Evolutionary conservation across 352 stramenopile genomes (phyloP), one percentile per base, ranked within the genome.

Genomic region (Chrysophaeum taylorii): DNA sequence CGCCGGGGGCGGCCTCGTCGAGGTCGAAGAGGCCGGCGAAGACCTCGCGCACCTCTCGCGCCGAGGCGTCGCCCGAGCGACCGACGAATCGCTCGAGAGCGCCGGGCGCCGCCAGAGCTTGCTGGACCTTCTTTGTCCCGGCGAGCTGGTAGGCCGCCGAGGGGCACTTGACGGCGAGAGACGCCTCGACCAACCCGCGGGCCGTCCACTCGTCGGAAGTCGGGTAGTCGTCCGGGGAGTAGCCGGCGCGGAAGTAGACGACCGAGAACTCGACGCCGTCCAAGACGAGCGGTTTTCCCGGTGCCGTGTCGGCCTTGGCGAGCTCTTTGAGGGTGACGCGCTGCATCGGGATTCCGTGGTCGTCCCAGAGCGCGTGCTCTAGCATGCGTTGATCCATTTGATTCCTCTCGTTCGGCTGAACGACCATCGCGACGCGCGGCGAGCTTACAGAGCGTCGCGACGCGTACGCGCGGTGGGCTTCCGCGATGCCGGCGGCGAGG

Each of bases 41-140:
- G 16, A 85, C 93, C 1, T 76, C 82, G 60, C 95, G 86, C 52
- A 98, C 81, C 27, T 82, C 63, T 27, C 68, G 69, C 60, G 35
- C 80, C 77, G 73, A 91, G 23, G 78, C 84, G 14, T 83, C 73
- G 0, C 91, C 77, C 18, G 70, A 68, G 0, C 73, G 81, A n/a
- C n/a, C n/a, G 78, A 97, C 81, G 70, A 98, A 97, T 31, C 81
- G 81, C 74, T 96, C 89, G 63, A 98, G 71, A 2, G 88, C 81
- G 0, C 82, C 79, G 0, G 83, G 81, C 16, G 84, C 77, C 16
- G 91, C 90, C 39, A 98, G 81, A 70, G 91, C 89, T 75, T 98
- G 94, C 79, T 98, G 94, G 35, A 98, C 90, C 76, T 98, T 98
- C 81, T 98, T 98, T 25, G 92, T 96, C 60, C 94, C 94, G 4